Conservation (phyloP, 345 rosid species). For the Eucalyptus melliodora region DNA sequence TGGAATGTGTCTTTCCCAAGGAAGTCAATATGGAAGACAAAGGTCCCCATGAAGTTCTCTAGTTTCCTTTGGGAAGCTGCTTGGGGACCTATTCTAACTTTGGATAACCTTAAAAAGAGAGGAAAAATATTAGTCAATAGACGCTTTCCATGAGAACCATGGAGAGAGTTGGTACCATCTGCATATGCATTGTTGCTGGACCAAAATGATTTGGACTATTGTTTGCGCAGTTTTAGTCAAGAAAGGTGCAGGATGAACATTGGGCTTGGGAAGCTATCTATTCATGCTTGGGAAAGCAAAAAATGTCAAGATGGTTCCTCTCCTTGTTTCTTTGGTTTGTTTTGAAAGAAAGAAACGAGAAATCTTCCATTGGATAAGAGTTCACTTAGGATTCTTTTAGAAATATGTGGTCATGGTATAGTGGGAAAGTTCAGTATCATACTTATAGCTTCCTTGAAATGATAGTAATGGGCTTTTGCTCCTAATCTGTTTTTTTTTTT, state of each 20-base stretch:
- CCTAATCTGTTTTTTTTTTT: not conserved
- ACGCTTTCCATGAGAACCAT: not conserved
- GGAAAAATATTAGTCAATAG: not conserved
- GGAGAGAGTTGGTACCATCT: not conserved
- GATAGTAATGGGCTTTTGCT: not conserved
- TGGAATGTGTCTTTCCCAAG: not conserved
- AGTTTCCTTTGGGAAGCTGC: not conserved
- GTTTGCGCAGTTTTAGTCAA: not conserved
- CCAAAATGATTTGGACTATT: not conserved
- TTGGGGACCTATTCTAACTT: not conserved
- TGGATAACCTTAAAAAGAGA: not conserved
- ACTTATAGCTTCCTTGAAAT: not conserved
- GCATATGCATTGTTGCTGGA: not conserved
- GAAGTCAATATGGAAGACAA: not conserved
- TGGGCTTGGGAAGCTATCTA: not conserved
- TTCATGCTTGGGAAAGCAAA: not conserved
- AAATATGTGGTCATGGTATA: not conserved
- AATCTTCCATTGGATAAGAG: not conserved
- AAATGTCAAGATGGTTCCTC: not conserved
- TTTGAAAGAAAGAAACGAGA: not conserved
- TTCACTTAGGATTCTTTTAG: not conserved
- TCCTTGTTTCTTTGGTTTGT: not conserved
- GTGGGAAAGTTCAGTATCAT: not conserved
- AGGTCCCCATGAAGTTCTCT: not conserved
- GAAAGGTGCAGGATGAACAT: not conserved